phyloP scores from a whole-genome alignment of 179 eudicot species.

The Patellifolia procumbens region DNA sequence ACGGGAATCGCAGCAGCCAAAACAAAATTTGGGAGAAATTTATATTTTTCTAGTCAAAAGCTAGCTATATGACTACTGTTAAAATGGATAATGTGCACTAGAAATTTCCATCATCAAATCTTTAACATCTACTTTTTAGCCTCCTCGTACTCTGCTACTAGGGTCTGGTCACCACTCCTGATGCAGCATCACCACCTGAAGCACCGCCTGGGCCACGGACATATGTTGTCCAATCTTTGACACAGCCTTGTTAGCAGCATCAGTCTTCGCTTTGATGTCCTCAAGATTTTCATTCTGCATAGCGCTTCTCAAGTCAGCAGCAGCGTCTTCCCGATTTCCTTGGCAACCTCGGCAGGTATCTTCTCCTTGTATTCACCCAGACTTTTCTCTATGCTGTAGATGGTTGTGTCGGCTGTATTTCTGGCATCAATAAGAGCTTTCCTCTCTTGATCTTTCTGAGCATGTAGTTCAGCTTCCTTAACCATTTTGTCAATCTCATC shows the following conservation, averaged over 20 bases:
- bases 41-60: constrained; percentile 4
- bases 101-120: not conserved
- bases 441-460: constrained; percentile 77
- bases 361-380: constrained; percentile 75
- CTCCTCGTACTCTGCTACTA: constrained; percentile 47
- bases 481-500: constrained; percentile 83
- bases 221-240: constrained; percentile 56
- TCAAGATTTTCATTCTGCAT: constrained; percentile 59
- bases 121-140: constrained; percentile 38
- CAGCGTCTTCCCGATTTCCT: constrained; percentile 66
- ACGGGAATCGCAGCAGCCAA: not conserved
- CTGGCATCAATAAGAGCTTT: constrained; percentile 67
- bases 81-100: constrained; percentile 2
- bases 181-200: constrained; percentile 25
- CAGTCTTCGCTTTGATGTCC: constrained; percentile 53
- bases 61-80: constrained; percentile 4
- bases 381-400: constrained; percentile 78
- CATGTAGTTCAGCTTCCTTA: constrained; percentile 78
- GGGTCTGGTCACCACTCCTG: constrained; percentile 40
- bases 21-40: constrained; percentile 13
- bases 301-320: constrained; percentile 56
- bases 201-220: constrained; percentile 35
- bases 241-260: constrained; percentile 49
- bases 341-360: constrained; percentile 59
- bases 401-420: constrained; percentile 74